These are phyloP conservation scores for Globisporangium takayamanum DNA, from an alignment of 352 stramenopile species.

Conservation along the genomic window DNA sequence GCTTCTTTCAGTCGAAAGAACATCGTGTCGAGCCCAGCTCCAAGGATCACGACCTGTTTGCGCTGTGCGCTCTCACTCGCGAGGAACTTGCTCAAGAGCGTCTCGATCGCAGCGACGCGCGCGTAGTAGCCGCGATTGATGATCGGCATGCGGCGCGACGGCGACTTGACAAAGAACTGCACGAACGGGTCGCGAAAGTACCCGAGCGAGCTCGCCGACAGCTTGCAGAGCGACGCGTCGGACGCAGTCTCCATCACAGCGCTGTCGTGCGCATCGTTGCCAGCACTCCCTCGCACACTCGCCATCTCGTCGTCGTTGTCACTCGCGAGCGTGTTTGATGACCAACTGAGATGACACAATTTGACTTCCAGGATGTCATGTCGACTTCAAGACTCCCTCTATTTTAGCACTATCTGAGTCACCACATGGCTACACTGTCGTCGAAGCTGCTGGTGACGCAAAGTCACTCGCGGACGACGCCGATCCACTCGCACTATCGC, in stretches of 20 bases:
- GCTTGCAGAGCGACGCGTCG: conserved; percentile 83
- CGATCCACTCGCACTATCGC: not conserved
- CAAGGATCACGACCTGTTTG: conserved; percentile 78
- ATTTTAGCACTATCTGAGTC: not conserved
- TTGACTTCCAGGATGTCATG: too few relatives aligned
- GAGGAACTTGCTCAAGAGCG: conserved; percentile 65
- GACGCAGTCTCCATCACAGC: conserved; percentile 77
- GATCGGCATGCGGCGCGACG: conserved; percentile 81
- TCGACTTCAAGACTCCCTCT: not conserved
- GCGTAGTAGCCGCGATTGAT: conserved; percentile 89
- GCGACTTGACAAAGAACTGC: conserved; percentile 74
- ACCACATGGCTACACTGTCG: not conserved
- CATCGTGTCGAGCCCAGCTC: conserved; percentile 80
- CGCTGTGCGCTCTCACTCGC: conserved; percentile 4
- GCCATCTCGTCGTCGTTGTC: not conserved
- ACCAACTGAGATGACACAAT: too few relatives aligned
- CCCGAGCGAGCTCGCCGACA: conserved; percentile 64
- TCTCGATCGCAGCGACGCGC: conserved; percentile 64
- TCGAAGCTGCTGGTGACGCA: too few relatives aligned
- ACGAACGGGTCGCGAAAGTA: conserved; percentile 81
- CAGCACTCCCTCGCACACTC: not conserved
- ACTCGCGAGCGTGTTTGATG: not conserved
- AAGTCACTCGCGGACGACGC: not conserved
- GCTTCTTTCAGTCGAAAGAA: conserved; percentile 67
- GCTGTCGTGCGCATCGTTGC: conserved; percentile 36